Base-by-base conservation (phyloP, 768 basidiomycete genomes). In the Fistulinella prunicolor region DNA sequence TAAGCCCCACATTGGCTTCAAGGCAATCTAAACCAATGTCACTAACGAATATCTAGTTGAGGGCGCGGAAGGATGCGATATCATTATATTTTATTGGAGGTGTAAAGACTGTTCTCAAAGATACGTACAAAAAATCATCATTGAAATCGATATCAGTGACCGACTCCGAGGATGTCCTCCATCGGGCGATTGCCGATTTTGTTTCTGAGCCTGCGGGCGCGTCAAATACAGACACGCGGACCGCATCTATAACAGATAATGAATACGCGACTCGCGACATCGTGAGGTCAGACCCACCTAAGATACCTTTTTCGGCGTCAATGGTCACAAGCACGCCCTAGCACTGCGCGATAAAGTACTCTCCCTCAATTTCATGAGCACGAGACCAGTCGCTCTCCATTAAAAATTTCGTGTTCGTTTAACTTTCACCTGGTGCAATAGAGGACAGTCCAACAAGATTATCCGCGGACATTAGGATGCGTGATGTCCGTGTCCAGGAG, bases 401-500 rank as follows among this genome's bases (percentile, higher is more conserved):
- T 36, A 85, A 85, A 56, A 98, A 93, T 72, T 97, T 94, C 78
- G 97, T 98, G 66, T 97, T 96, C 51, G 96, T 98, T 71, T 99
- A 95, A 48, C 80, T 83, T 74, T 98, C 96, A 22, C 95, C 95
- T 98, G 98, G 74, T 99, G 97, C 73, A 98, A 95, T 47, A 97
- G 71, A 9, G 94, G 94, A 67, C 94, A 98, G 67, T 96, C 94
- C 34, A 98, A 72, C 34, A 98, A 70, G 20, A 98, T 73, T 40
- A 99, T 88, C 12, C 94, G 72, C 4, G 95, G 96, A 55, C 91
- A 89, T 89, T 85, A 9, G 96, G 94, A 69, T 98, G 96, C 0
- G 93, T 96, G 59, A 99, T 89, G 65, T 98, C 96, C 77, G 98
- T 98, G 81, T 98, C 98, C 59, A 98, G 69, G 86, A 99, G 93